Evolutionary conservation across 1,284 basidiomycete species (phyloP), one percentile per base, ranked within the genome.

Genomic region (Apiotrichum akiyoshidainum): DNA sequence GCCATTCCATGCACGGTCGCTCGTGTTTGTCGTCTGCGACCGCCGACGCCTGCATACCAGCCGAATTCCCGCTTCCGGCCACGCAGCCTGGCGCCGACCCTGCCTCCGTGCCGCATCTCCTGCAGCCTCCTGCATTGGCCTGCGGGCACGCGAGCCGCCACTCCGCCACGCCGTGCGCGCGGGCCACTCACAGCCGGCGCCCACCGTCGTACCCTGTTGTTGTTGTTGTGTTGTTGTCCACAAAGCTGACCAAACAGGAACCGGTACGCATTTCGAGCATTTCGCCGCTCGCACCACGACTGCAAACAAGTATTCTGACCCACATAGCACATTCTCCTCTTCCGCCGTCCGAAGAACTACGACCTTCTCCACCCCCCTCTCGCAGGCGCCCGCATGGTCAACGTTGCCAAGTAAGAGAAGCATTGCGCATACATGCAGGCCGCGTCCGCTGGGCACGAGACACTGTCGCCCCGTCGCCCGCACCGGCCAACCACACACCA

Each of bases 271-370:
- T 12, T 31, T 31, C 7, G 26, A 31, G 26, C 26, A 31, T 31
- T 31, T 31, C 26, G 26, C 26, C 26, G 26, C 26, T 17, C 14
- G 21, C 41, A 22, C 52, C 54, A 31, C 26, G 14, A 14, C 34
- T 35, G 22, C 9, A n/a, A 19, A 44, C 19, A n/a, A 21, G 17
- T 7, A n/a, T 11, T 41, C 50, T 52, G 50, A 53, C 41, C 39
- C 21, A 26, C 37, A 16, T 56, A 72, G 68, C 73, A 75, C 61
- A 71, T 76, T 58, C 70, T 76, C 59, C 71, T 76, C 47, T 76
- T 76, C 69, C 70, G 74, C 37, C 68, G 74, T 42, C 74, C 73
- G 26, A 76, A 71, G 63, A 65, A 74, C 59, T 76, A 72, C 63
- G 74, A 76, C 61, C 54, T 59, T 17, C 50, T 67, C 34, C 69